These are phyloP conservation scores for Lactarius deliciosus DNA, from an alignment of 768 basidiomycete genomes.

Conservation along the genomic window DNA sequence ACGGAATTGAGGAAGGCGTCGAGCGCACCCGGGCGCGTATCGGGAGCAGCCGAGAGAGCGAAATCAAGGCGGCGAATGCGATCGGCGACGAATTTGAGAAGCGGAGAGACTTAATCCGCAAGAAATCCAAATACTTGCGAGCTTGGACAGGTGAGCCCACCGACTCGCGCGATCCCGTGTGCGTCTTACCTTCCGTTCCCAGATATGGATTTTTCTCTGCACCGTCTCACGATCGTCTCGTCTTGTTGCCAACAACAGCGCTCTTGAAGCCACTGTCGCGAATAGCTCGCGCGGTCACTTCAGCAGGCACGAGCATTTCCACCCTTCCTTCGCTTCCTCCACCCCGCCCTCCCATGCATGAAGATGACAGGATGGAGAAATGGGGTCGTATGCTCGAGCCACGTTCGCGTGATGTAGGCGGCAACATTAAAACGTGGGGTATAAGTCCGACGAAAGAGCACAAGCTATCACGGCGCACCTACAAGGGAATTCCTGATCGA, in stretches of 20 bases:
- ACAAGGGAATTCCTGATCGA: conserved; percentile 95
- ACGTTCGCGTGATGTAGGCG: conserved; percentile 65
- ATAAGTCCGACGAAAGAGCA: conserved; percentile 67
- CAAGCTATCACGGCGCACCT: conserved; percentile 74
- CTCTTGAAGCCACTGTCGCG: conserved; percentile 56
- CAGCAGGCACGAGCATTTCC: conserved; percentile 48
- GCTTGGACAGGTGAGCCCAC: conserved; percentile 78
- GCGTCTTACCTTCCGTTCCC: conserved; percentile 10
- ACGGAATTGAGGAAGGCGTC: conserved; percentile 91
- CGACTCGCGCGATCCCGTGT: neutral
- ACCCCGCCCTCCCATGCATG: conserved; percentile 52
- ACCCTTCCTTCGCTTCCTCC: conserved; percentile 47
- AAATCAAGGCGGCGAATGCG: conserved; percentile 55
- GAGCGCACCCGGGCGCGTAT: conserved; percentile 86
- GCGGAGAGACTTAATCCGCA: conserved; percentile 65
- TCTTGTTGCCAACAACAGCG: conserved; percentile 64
- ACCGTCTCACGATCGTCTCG: conserved; percentile 80
- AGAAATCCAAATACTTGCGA: conserved; percentile 70
- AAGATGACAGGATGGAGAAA: conserved; percentile 77
- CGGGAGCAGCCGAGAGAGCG: conserved; percentile 54
- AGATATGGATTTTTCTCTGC: conserved; percentile 89
- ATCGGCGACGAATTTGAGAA: conserved; percentile 60
- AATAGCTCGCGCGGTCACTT: conserved; percentile 36
- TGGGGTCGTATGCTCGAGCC: conserved; percentile 92
- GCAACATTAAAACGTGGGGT: conserved; percentile 73